These are phyloP conservation scores for Tetrapisispora arboricola DNA, from an alignment of 805 yeast species.

Conservation along the genomic window DNA sequence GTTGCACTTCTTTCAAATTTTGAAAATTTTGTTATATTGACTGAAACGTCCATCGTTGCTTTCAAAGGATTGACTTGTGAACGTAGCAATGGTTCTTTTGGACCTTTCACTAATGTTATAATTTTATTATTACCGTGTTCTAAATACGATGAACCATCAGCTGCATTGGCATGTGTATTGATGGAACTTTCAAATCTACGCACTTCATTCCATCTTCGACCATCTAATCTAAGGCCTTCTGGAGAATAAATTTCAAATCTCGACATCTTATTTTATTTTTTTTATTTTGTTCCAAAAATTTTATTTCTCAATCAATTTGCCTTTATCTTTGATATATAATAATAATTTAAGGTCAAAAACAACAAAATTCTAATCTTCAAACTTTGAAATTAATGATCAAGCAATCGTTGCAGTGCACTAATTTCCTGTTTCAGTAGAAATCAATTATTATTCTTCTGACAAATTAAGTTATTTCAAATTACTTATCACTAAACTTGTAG, in stretches of 20 bases:
- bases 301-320: no score
- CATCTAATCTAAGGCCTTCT: conserved; percentile 88
- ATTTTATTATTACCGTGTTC: conserved; percentile 90
- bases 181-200: conserved; percentile 71
- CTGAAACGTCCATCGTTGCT: conserved; percentile 51
- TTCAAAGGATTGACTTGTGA: conserved; percentile 40
- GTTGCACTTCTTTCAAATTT: conserved; percentile 66
- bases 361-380: no score
- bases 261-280: conserved; percentile 37
- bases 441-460: no score
- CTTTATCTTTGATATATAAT: no score
- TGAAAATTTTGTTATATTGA: conserved; percentile 74
- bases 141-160: conserved; percentile 88
- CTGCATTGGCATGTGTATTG: conserved; percentile 77
- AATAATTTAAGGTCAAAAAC: no score
- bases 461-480: no score
- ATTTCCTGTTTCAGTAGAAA: no score
- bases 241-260: conserved; percentile 83
- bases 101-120: conserved; percentile 79
- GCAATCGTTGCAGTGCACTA: no score
- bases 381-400: no score
- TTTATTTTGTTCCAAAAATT: no score
- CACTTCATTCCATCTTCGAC: conserved; percentile 90
- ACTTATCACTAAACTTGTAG: no score
- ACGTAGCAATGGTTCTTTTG: conserved; percentile 64